Base-by-base conservation (phyloP, 2,329 filamentous ascomycete genomes). In the Pseudocercospora pini-densiflorae region DNA sequence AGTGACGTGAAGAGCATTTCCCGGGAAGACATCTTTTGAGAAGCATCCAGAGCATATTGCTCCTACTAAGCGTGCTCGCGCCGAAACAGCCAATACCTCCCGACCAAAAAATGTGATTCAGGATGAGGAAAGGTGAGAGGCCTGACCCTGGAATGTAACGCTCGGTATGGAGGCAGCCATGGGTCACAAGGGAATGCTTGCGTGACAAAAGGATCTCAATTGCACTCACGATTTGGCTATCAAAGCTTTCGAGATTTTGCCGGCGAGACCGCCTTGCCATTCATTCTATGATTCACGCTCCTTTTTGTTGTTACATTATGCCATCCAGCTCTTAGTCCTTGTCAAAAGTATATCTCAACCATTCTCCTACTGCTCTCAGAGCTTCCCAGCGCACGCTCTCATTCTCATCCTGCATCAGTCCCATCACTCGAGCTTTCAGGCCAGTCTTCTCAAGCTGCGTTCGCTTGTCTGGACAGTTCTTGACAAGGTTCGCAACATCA, bases 341-440 rank as follows among this genome's bases (percentile, higher is more conserved):
- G 36, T 88, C 86, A 78, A 90, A 89, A 67, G 84, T 90, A 81
- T 92, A 92, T 73, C 89, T 85, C 78, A 92, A 79, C 89, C 90
- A 92, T 78, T 91, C 90, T 21, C 90, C 90, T 47, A 97, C 88
- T 16, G 94, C 93, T 74, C 91, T 88, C 81, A 97, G 81, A 79
- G 92, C 95, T 84, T 97, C 94, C 93, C 93, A 97, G 76, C 94
- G 86, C 55, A 97, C 92, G 66, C 88, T 90, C 82, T 97, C 93
- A 75, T 97, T 93, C 65, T 89, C 86, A 76, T 96, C 92, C 74
- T 88, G 89, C 94, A 97, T 97, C 75, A 97, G 84, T 81, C 93
- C 92, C 93, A 97, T 97, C 67, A 97, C 90, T 71, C 92, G 86
- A 19, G 87, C 88, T 86, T 97, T 97, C 69, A 97, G 80, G 0